Evolutionary conservation across 805 yeast species (phyloP), one percentile per base, ranked within the genome.

Genomic region (Wickerhamiella azyma): DNA sequence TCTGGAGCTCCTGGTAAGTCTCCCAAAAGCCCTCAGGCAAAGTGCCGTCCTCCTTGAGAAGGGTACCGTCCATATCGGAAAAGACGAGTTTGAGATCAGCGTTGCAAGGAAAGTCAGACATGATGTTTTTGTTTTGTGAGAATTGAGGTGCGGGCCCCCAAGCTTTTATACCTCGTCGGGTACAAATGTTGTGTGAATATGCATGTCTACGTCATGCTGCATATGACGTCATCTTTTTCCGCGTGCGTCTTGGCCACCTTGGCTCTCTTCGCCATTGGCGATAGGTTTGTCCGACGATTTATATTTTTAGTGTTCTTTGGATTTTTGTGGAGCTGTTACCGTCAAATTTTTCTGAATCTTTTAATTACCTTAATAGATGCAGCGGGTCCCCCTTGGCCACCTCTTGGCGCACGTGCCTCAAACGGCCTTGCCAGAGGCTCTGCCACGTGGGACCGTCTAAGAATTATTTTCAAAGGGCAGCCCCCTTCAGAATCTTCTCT

Each of bases 21-120:
- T 41, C 44, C 44, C 44, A 41, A 29, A 41, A 41, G 14, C 44
- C 44, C 21, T 41, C 44, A 33, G 44, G 44, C 7, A 41, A 26
- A n/a, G 44, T 11, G 10, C 44, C 44, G 17, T 41, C 44, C 39
- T 41, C 44, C 16, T 21, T 29, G 11, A 41, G 36, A 9, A 41
- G 44, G 33, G 44, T 41, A 33, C 44, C 44, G 33, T 41, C 44
- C 44, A 41, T 41, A 33, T 41, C 44, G 26, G 44, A 41, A 16
- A 33, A 41, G 44, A 41, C 35, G 26, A 41, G 44, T 5, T 37
- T 37, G 38, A 29, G 39, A 21, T 41, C 28, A 33, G 39, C 38
- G 39, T 32, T 41, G 26, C 9, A 8, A 26, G 44, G 44, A 24
- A 33, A 26, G 6, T n/a, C 6, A 33, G 44, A n/a, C 44, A 41